Percentiles rank a stretch among this genome's conserved stretches.
These are phyloP conservation scores for Lathyrus sativus DNA, from an alignment of 306 rosid genomes.

Conservation along the genomic window DNA sequence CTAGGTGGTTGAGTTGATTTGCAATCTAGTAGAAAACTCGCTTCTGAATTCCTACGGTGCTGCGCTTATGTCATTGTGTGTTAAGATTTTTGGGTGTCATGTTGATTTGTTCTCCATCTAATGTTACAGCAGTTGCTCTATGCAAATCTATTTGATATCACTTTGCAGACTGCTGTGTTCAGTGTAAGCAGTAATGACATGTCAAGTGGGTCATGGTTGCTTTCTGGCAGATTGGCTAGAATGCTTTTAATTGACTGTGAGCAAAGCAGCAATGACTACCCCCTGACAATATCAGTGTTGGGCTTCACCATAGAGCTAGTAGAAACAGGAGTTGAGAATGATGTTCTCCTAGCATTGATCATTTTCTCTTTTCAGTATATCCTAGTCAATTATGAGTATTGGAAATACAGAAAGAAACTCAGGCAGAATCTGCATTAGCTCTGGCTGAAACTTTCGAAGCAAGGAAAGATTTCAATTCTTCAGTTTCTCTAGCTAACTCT, in stretches of 20 bases:
- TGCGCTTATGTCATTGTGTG: constrained; percentile 70
- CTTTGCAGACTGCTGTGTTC: constrained; percentile 44
- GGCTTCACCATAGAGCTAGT: too few relatives aligned
- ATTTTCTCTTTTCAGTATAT: too few relatives aligned
- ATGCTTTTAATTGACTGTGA: too few relatives aligned
- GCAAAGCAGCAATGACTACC: too few relatives aligned
- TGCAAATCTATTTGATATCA: constrained; percentile 71
- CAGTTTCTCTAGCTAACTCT: constrained; percentile 74
- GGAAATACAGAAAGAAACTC: constrained; percentile 97
- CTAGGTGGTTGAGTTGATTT: too few relatives aligned
- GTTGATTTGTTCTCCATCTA: constrained; percentile 78
- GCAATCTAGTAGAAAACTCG: too few relatives aligned
- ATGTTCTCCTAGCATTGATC: too few relatives aligned
- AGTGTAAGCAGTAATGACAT: constrained; percentile 47
- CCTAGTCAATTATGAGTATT: too few relatives aligned
- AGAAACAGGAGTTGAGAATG: too few relatives aligned
- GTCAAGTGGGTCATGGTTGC: too few relatives aligned
- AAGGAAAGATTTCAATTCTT: constrained; percentile 78
- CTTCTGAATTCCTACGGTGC: constrained; percentile 65
- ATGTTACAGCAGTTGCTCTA: constrained; percentile 62
- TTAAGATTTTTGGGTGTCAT: constrained; percentile 70
- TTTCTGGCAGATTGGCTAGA: too few relatives aligned
- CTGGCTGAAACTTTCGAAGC: constrained; percentile 84
- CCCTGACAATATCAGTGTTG: too few relatives aligned
- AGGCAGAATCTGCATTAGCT: constrained; percentile 90